Base-by-base conservation (phyloP, 1,284 basidiomycete species). In the Puccinia horiana region DNA sequence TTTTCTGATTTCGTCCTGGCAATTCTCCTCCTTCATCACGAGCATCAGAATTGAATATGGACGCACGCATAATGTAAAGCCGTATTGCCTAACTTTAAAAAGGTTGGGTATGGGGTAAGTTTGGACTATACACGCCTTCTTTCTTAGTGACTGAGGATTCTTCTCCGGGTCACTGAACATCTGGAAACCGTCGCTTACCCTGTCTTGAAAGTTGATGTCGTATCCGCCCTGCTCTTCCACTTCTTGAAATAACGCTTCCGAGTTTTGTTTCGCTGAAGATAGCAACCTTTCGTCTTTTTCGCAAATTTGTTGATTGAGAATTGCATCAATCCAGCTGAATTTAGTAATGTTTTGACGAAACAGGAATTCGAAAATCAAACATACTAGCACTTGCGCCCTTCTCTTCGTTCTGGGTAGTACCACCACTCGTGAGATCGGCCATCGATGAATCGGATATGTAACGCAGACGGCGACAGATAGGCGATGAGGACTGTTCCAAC, bases 41-140 rank as follows among this genome's bases (percentile, higher is more conserved):
- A 32, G 9, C 23, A 75, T 75, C 49, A 42, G 23, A 56, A 18
- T n/a, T 29, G 40, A 42, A 76, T 14, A 61, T n/a, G 14, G 16
- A 81, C 79, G 58, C 37, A 81, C 79, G 79, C 79, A 74, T 81
- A 74, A 65, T 81, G 79, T 63, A 81, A 20, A 29, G 79, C 79
- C 32, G 79, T 81, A 35, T 81, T 81, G 11, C 79, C 79, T 74
- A 74, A 44, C 79, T 79, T 56, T 42, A 79, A 29, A 67, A n/a
- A 23, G 29, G n/a, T 54, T 14, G 1, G 52, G 2, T 8, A 54
- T 47, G 44, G 44, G 11, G 11, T 26, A 14, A 26, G 56, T n/a
- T 61, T 26, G 49, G 49, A 52, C 23, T 52, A 12, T 52, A 52
- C n/a, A n/a, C n/a, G n/a, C n/a, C n/a, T n/a, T 12, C 49, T 52